These are phyloP conservation scores for Epichloe glyceriae DNA, from an alignment of 2,329 filamentous ascomycete genomes.

Conservation along the genomic window DNA sequence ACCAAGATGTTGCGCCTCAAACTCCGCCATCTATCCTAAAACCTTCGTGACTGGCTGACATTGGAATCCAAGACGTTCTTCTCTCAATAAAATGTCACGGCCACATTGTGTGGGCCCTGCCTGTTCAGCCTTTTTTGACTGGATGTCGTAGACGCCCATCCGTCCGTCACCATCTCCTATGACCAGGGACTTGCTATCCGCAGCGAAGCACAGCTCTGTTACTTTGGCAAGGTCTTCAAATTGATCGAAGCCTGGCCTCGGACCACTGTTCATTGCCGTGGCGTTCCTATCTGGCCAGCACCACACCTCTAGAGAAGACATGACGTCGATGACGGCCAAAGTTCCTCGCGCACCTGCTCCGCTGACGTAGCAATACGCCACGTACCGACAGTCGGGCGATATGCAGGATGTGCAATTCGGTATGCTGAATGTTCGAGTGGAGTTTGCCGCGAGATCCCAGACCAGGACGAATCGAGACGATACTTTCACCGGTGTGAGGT, in stretches of 20 bases:
- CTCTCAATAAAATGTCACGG: background rate
- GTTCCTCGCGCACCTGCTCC: constrained; percentile 20
- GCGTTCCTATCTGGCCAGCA: constrained; percentile 23
- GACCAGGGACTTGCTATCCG: constrained; percentile 23
- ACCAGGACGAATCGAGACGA: constrained; percentile 23
- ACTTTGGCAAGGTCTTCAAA: constrained; percentile 22
- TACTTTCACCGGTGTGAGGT: constrained; percentile 20
- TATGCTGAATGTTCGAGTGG: constrained; percentile 25
- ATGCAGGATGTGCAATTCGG: constrained; percentile 25
- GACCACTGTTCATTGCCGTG: constrained; percentile 12
- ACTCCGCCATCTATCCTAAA: background rate
- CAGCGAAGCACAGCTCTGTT: constrained; percentile 26
- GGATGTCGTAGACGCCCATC: constrained; percentile 24
- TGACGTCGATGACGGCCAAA: constrained; percentile 25
- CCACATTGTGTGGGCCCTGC: background rate
- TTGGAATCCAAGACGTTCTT: background rate
- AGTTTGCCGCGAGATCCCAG: constrained; percentile 26
- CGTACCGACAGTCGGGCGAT: constrained; percentile 27
- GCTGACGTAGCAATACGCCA: constrained; percentile 26
- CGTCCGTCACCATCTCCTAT: constrained; percentile 22
- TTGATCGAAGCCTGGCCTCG: constrained; percentile 15
- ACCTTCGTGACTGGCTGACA: background rate
- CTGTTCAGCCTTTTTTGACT: constrained; percentile 10
- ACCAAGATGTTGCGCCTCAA: background rate
- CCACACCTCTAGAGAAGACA: constrained; percentile 24